phyloP scores from a whole-genome alignment of 2,329 filamentous ascomycete species.

The Botryotinia calthae region DNA sequence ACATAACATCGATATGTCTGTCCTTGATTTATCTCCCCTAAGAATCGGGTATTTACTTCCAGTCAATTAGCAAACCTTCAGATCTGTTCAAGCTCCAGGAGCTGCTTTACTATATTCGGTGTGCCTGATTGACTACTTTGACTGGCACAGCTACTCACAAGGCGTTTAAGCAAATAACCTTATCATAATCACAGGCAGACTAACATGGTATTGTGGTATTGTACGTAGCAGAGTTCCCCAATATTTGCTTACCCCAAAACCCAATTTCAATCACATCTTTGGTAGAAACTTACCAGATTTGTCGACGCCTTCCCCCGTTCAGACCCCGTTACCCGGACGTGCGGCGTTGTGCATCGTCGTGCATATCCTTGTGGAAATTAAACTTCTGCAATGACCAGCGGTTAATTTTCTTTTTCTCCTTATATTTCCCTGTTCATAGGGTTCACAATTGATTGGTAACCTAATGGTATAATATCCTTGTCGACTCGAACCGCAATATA shows the following conservation, averaged over 20 bases:
- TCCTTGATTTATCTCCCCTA: background rate
- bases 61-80: background rate
- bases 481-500: background rate
- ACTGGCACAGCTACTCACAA: background rate
- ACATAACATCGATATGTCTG: background rate
- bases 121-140: background rate
- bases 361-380: conserved; percentile 9
- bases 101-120: background rate
- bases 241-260: background rate
- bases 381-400: background rate
- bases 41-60: background rate
- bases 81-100: background rate
- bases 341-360: background rate
- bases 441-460: background rate
- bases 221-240: background rate
- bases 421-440: background rate
- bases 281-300: background rate
- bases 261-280: background rate
- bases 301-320: background rate
- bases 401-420: background rate
- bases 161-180: background rate
- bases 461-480: background rate
- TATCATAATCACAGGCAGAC: background rate
- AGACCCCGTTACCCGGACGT: background rate
- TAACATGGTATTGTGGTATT: background rate